These are phyloP conservation scores for Canavalia ensiformis DNA, from an alignment of 306 rosid species.

Conservation along the genomic window DNA sequence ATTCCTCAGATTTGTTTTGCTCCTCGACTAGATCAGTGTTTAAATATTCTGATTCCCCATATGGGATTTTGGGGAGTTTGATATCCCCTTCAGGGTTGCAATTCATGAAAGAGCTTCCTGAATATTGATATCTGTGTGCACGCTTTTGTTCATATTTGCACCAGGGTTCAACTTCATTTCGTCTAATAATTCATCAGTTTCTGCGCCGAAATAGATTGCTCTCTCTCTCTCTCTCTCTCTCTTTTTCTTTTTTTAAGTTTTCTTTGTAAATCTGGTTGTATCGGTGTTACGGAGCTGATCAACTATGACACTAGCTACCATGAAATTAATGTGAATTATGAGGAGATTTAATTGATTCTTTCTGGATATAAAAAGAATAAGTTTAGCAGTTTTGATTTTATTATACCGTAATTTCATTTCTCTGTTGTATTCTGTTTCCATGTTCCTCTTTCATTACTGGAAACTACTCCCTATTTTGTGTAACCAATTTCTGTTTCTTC, in stretches of 20 bases:
- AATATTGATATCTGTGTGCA: conserved; percentile 53
- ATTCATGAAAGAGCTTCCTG: conserved; percentile 72
- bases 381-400: conserved; percentile 23
- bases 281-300: conserved; percentile 1
- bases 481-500: background rate
- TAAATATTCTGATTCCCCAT: conserved; percentile 58
- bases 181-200: background rate
- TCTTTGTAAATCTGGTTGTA: conserved; percentile 40
- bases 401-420: conserved; percentile 36
- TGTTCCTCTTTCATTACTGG: background rate
- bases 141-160: conserved; percentile 4
- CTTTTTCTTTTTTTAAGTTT: background rate
- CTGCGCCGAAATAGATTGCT: background rate
- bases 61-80: conserved; percentile 53
- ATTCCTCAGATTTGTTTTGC: conserved; percentile 57
- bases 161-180: background rate
- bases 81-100: conserved; percentile 76
- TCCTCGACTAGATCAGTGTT: conserved; percentile 50
- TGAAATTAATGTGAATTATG: conserved; percentile 32
- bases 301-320: conserved; percentile 1
- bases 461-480: background rate
- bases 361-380: conserved; percentile 39
- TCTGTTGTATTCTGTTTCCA: conserved; percentile 1
- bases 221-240: background rate
- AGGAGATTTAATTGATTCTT: conserved; percentile 55